Evolutionary conservation across 805 yeast genomes (phyloP), one percentile per base, ranked within the genome.

Genomic region (Wickerhamiella parazyma): DNA sequence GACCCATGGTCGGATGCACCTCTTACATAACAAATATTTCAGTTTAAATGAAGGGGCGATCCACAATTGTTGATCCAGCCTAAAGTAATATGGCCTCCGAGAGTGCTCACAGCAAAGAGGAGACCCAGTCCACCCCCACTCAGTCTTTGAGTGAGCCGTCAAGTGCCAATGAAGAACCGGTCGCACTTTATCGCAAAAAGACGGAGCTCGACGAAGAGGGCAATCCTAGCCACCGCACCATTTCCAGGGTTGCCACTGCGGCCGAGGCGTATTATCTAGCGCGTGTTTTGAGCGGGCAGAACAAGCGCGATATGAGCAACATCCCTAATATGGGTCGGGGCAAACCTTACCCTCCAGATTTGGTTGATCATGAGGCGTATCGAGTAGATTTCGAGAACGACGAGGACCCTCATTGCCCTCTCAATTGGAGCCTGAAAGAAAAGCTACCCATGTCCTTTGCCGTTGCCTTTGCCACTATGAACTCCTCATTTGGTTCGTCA

Each of bases 391-490:
- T 42, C 29, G 40, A 45, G 12, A 39, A 44, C 12, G 44, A 36
- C 5, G 48, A 36, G 8, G 48, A 45, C 25, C 36, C 39, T 6
- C 10, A 19, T 21, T 31, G 11, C 19, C 43, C 48, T 6, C 19
- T 42, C 24, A 45, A 45, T 18, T 45, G 48, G 48, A 16, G 41
- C 17, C 4, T 38, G 24, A 20, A 12, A 16, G 11, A 36, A 12
- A 41, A 44, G 37, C 4, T 38, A n/a, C 6, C 12, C 11, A 33
- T 28, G 25, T 20, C 40, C 9, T 22, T 31, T 21, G 17, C 22
- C 3, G 6, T 39, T 16, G 36, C 41, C 17, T 42, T 34, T 24
- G 45, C 60, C 63, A 45, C 43, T 4, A 17, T 39, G 24, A 11
- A 19, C n/a, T 21, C 40, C 3, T 25, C 39, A 4, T 44, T 41